Evolutionary conservation across 2,329 filamentous ascomycete genomes (phyloP).

Genomic region (Venturia nashicola): DNA sequence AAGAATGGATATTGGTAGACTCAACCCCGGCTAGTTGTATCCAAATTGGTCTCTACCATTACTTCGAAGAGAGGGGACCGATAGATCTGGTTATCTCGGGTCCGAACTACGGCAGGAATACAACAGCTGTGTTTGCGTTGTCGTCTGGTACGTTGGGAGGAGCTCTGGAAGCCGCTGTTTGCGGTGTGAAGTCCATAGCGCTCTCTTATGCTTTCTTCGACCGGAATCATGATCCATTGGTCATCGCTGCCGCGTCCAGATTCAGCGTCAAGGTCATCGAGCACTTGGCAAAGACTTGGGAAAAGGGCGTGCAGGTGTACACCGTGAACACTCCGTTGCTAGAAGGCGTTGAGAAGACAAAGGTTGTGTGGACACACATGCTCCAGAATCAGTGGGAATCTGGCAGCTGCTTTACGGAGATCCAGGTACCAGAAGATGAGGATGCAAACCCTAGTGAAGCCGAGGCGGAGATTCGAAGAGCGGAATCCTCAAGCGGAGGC

Average conservation of each 20-base stretch:
- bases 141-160: conserved; percentile 37
- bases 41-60: conserved; percentile 35
- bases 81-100: conserved; percentile 37
- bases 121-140: conserved; percentile 37
- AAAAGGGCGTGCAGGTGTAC: conserved; percentile 64
- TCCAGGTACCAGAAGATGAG: conserved; percentile 51
- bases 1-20: conserved; percentile 39
- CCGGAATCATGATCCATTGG: conserved; percentile 66
- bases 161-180: conserved; percentile 36
- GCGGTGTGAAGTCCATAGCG: conserved; percentile 52
- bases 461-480: conserved; percentile 62
- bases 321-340: conserved; percentile 82
- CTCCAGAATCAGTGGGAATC: conserved; percentile 85
- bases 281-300: conserved; percentile 55
- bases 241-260: conserved; percentile 65
- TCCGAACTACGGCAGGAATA: conserved; percentile 39
- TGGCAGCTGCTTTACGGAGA: conserved; percentile 67
- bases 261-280: conserved; percentile 70
- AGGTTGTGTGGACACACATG: conserved; percentile 73
- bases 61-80: conserved; percentile 30
- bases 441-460: conserved; percentile 50
- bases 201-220: conserved; percentile 85
- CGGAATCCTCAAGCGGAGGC: conserved; percentile 36
- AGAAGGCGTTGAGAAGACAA: conserved; percentile 56
- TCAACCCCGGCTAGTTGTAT: conserved; percentile 37